These are phyloP conservation scores for Ceratocystis cacaofunesta DNA, from an alignment of 2,329 filamentous ascomycete species.

Conservation along the genomic window DNA sequence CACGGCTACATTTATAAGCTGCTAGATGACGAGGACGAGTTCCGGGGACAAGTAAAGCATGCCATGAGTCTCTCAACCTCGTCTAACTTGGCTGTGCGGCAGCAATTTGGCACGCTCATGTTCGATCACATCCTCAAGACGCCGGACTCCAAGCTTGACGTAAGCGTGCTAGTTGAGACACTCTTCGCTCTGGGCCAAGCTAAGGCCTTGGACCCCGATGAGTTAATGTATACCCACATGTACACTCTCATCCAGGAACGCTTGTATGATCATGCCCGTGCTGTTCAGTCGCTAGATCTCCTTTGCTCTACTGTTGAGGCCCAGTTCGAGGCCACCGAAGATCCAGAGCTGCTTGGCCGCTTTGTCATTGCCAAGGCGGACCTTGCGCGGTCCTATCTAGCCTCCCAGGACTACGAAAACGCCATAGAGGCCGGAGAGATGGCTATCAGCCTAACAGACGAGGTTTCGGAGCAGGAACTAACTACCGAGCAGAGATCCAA, in stretches of 20 bases:
- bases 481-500: constrained; percentile 49
- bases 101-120: constrained; percentile 63
- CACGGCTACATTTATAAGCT: constrained; percentile 75
- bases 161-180: constrained; percentile 61
- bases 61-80: constrained; percentile 85
- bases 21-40: constrained; percentile 59
- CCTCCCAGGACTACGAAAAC: constrained; percentile 45
- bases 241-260: constrained; percentile 70
- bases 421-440: constrained; percentile 70
- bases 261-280: constrained; percentile 49
- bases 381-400: constrained; percentile 68
- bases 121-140: constrained; percentile 66
- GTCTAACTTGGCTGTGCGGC: constrained; percentile 55
- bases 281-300: constrained; percentile 47
- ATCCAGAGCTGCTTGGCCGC: constrained; percentile 51
- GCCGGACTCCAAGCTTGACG: constrained; percentile 31
- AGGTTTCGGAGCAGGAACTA: constrained; percentile 53
- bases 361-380: constrained; percentile 80
- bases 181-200: constrained; percentile 81
- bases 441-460: constrained; percentile 62
- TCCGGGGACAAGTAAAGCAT: constrained; percentile 75
- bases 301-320: constrained; percentile 59
- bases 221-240: constrained; percentile 62
- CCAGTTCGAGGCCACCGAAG: constrained; percentile 75
- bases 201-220: constrained; percentile 51